A percentile compares a stretch with the other conserved stretches of the same genome.
Evolutionary conservation across 2,329 filamentous ascomycete genomes (phyloP).

Genomic region (Xylariales sp.): DNA sequence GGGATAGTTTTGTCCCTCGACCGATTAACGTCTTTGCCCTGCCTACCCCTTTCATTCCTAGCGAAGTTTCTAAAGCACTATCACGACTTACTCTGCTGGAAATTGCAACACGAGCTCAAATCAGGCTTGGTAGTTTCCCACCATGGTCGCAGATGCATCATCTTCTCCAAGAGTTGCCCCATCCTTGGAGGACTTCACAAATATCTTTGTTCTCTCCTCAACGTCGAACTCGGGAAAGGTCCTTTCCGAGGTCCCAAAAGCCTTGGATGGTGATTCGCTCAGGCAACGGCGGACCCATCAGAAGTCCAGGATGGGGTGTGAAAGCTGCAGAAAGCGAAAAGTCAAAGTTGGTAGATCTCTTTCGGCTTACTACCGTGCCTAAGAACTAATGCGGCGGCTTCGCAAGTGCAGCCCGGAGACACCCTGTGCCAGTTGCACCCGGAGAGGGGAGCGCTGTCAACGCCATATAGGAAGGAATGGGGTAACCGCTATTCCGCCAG

Average conservation of each 20-base stretch:
- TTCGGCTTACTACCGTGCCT: not conserved
- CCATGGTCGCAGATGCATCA: too few species aligned
- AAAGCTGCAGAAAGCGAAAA: slow-evolving; percentile 19
- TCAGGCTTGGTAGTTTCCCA: too few species aligned
- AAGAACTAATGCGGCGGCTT: not conserved
- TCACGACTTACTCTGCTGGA: too few species aligned
- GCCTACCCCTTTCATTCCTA: too few species aligned
- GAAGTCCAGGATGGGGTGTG: slow-evolving; percentile 18
- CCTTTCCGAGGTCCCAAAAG: slow-evolving; percentile 16
- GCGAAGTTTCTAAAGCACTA: too few species aligned
- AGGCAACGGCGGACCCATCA: slow-evolving; percentile 15
- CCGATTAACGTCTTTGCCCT: too few species aligned
- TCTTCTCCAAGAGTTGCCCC: too few species aligned
- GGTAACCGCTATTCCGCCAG: too few species aligned
- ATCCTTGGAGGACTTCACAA: slow-evolving; percentile 13
- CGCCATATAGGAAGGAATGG: slow-evolving; percentile 3
- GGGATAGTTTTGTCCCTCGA: too few species aligned
- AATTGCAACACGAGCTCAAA: too few species aligned
- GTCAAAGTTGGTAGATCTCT: slow-evolving; percentile 16
- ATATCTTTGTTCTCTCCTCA: slow-evolving; percentile 9
- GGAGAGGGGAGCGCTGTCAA: slow-evolving; percentile 16
- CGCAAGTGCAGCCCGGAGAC: slow-evolving; percentile 16
- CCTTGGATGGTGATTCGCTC: slow-evolving; percentile 10
- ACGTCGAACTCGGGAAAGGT: slow-evolving; percentile 3
- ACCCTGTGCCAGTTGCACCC: slow-evolving; percentile 16